phyloP scores from a whole-genome alignment of 805 yeast species.

The Candida mattraensis region DNA sequence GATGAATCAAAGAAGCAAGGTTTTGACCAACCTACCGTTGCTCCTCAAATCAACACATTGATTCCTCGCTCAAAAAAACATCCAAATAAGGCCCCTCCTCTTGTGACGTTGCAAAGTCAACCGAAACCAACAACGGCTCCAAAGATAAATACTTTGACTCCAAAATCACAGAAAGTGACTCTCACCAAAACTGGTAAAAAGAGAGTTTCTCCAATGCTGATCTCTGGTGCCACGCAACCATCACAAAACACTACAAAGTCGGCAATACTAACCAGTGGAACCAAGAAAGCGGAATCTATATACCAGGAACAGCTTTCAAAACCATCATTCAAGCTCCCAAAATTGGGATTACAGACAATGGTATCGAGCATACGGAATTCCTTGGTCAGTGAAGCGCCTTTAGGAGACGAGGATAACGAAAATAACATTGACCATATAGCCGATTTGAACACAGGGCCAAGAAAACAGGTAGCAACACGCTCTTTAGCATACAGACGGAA shows the following conservation, averaged over 20 bases:
- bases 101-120: constrained; percentile 9
- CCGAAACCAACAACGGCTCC: constrained; percentile 4
- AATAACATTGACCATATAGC: constrained; percentile 48
- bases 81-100: constrained; percentile 29
- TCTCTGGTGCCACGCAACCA: constrained; percentile 39
- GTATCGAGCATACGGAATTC: constrained; percentile 56
- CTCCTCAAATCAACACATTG: constrained; percentile 25
- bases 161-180: constrained; percentile 47
- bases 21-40: background rate
- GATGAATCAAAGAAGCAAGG: constrained; percentile 1
- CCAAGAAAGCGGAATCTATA: constrained; percentile 29
- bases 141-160: constrained; percentile 17
- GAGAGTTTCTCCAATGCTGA: constrained; percentile 68
- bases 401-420: constrained; percentile 34
- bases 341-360: constrained; percentile 62
- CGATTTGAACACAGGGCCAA: constrained; percentile 31
- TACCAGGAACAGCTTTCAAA: constrained; percentile 35
- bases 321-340: constrained; percentile 54
- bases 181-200: constrained; percentile 76
- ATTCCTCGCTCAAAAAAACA: constrained; percentile 34
- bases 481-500: constrained; percentile 34
- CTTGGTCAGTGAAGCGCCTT: constrained; percentile 28
- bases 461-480: constrained; percentile 34
- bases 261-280: constrained; percentile 3
- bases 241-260: constrained; percentile 4